A percentile compares a stretch with the other conserved stretches of the same genome.
phyloP scores from a whole-genome alignment of 2,329 filamentous ascomycete species.

The Fusarium begoniae region DNA sequence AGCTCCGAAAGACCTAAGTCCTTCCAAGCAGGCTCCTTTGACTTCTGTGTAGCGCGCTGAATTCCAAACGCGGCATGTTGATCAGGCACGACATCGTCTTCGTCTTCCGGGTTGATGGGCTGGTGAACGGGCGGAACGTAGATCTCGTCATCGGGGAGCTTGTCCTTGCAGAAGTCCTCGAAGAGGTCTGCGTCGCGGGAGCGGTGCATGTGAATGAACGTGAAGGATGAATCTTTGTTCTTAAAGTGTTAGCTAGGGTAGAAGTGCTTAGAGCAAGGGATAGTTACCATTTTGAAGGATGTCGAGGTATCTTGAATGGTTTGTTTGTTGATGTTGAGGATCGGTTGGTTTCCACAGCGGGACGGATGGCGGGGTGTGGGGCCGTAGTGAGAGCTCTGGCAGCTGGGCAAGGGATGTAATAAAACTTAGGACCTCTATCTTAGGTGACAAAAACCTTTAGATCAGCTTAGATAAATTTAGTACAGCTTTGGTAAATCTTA shows the following conservation, averaged over 20 bases:
- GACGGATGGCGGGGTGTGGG: slow-evolving; percentile 29
- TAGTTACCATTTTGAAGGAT: slow-evolving; percentile 12
- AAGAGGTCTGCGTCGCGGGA: slow-evolving; percentile 80
- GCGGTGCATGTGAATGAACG: slow-evolving; percentile 78
- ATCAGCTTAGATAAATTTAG: too few species aligned
- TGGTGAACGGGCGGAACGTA: slow-evolving; percentile 83
- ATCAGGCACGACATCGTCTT: slow-evolving; percentile 88
- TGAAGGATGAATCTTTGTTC: slow-evolving; percentile 80
- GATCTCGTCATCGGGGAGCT: slow-evolving; percentile 79
- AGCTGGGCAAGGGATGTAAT: neutral
- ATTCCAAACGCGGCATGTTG: slow-evolving; percentile 91
- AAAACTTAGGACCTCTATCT: too few species aligned
- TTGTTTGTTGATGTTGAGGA: slow-evolving; percentile 25
- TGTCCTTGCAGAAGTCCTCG: slow-evolving; percentile 78
- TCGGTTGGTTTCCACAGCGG: slow-evolving; percentile 9
- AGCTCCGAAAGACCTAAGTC: slow-evolving; percentile 78
- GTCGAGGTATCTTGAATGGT: neutral
- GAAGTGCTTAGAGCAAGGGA: too few species aligned
- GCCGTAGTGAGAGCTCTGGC: neutral
- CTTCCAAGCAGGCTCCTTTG: slow-evolving; percentile 78
- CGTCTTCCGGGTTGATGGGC: slow-evolving; percentile 86
- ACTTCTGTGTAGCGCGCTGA: slow-evolving; percentile 78
- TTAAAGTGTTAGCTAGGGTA: slow-evolving; percentile 41
- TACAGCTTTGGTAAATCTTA: too few species aligned
- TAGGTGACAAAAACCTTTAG: too few species aligned